Base-by-base conservation (phyloP, 2,329 filamentous ascomycete genomes). In the Exophiala oligosperma region DNA sequence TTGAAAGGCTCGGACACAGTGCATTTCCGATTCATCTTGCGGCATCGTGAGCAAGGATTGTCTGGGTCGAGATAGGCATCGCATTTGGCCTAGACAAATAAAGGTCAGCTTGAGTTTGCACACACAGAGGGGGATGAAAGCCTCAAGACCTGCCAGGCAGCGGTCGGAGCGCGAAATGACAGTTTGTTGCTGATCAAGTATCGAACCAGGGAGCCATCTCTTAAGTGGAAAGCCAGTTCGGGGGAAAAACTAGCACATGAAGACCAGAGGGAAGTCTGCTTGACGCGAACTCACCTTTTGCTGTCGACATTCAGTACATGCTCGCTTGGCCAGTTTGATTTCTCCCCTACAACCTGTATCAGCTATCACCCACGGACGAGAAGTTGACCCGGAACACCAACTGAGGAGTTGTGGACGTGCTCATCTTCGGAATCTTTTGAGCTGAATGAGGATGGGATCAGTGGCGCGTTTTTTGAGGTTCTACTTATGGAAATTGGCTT, bases 231-330 rank as follows among this genome's bases (percentile, higher is more conserved):
- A 28, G 26, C 26, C 7, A 28, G 26, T 7, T 28, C 26, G 4
- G 26, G 7, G 7, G 26, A 28, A 40, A 43, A 9, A 43, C 40
- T 2, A 14, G 5, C 17, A 23, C 40, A 23, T 5, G 40, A n/a
- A 43, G 4, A 43, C 40, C 21, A 11, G 7, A 3, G 17, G 21
- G 14, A 17, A 17, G 14, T 7, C 21, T n/a, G n/a, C 6, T 21
- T 3, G 40, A 43, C 21, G 26, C 9, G 9, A 17, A 55, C 56
- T 21, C 38, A 59, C 61, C 52, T 77, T 77, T 62, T 77, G 75
- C 60, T 77, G 75, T 40, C 74, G 68, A 64, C 75, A 77, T 63
- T 76, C 72, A 1, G 74, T 76, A 57, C 74, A 77, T 4, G 74
- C 74, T 59, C 74, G 75, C 63, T 75, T 75, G 40, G 68, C 67